Evolutionary conservation across 768 basidiomycete species (phyloP).

Genomic region (Boletus speciosus): DNA sequence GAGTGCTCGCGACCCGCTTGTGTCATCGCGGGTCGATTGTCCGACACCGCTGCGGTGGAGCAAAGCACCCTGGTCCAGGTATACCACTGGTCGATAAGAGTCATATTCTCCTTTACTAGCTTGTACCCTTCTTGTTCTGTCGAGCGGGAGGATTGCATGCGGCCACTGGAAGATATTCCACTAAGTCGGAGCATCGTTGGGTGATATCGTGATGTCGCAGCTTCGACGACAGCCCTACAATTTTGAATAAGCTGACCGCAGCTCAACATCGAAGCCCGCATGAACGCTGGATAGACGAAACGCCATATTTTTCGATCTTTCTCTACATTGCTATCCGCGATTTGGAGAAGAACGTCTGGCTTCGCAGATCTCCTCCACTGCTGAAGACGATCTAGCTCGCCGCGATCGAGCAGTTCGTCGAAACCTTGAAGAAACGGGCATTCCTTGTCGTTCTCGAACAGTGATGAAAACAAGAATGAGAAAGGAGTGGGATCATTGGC

Average conservation of each 20-base stretch:
- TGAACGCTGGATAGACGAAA: slow-evolving; percentile 63
- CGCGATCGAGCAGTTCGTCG: slow-evolving; percentile 61
- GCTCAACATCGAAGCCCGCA: slow-evolving; percentile 53
- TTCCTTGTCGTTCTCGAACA: slow-evolving; percentile 50
- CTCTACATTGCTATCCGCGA: slow-evolving; percentile 68
- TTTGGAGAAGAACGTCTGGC: slow-evolving; percentile 55
- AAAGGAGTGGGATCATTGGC: slow-evolving; percentile 26
- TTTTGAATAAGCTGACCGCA: slow-evolving; percentile 42
- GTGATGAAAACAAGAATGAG: slow-evolving; percentile 43
- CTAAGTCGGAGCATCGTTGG: slow-evolving; percentile 69
- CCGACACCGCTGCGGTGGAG: slow-evolving; percentile 68
- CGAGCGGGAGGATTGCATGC: slow-evolving; percentile 37
- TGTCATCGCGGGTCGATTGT: slow-evolving; percentile 53
- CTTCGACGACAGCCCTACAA: slow-evolving; percentile 65
- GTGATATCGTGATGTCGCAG: slow-evolving; percentile 68
- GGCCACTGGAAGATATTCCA: slow-evolving; percentile 57
- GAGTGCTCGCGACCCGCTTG: slow-evolving; percentile 48
- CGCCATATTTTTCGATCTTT: slow-evolving; percentile 74
- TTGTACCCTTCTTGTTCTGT: slow-evolving; percentile 52
- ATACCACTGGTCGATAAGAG: slow-evolving; percentile 73
- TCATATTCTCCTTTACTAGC: slow-evolving; percentile 53
- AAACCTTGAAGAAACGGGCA: slow-evolving; percentile 54
- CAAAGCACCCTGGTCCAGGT: slow-evolving; percentile 84
- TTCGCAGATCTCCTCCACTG: slow-evolving; percentile 62
- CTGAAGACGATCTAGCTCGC: slow-evolving; percentile 57